Evolutionary conservation across 108 stramenopile species (phyloP).

Genomic region (Poteriospumella lacustris): DNA sequence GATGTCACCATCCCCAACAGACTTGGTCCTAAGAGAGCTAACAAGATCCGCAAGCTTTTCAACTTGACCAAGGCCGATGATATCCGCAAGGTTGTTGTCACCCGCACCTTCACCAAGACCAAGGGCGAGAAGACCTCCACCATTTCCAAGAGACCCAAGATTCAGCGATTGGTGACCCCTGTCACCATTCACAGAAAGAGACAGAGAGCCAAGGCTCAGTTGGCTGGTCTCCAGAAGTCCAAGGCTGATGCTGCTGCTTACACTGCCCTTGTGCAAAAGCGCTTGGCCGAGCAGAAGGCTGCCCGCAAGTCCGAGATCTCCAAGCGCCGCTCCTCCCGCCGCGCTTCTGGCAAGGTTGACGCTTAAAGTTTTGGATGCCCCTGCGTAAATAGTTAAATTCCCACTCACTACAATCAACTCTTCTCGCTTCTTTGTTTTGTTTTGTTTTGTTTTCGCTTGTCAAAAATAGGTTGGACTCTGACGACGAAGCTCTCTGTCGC

Average conservation of each 20-base stretch:
- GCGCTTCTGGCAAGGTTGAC: slow-evolving; percentile 52
- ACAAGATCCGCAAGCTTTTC: slow-evolving; percentile 99
- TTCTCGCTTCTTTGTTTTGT: too few relatives aligned
- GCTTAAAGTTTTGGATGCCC: too few relatives aligned
- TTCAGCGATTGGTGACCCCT: slow-evolving; percentile 98
- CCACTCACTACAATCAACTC: too few relatives aligned
- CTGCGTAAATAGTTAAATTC: too few relatives aligned
- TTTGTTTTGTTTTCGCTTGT: too few relatives aligned
- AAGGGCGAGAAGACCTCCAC: slow-evolving; percentile 83
- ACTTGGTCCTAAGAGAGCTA: slow-evolving; percentile 98
- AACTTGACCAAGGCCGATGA: slow-evolving; percentile 98
- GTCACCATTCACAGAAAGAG: slow-evolving; percentile 63
- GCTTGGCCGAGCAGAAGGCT: slow-evolving; percentile 88
- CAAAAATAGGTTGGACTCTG: too few relatives aligned
- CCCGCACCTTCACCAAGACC: slow-evolving; percentile 77
- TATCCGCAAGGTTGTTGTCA: slow-evolving; percentile 95
- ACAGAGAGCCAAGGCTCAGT: neutral
- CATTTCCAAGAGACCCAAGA: slow-evolving; percentile 95
- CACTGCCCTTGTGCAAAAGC: slow-evolving; percentile 89
- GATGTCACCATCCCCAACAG: slow-evolving; percentile 84
- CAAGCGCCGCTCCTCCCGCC: slow-evolving; percentile 90
- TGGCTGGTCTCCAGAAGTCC: slow-evolving; percentile 33
- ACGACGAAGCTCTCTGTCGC: too few relatives aligned
- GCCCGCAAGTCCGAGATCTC: slow-evolving; percentile 84
- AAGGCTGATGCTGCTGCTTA: slow-evolving; percentile 88